Evolutionary conservation across 2,329 filamentous ascomycete genomes (phyloP).

Genomic region (Xylaria sp.): DNA sequence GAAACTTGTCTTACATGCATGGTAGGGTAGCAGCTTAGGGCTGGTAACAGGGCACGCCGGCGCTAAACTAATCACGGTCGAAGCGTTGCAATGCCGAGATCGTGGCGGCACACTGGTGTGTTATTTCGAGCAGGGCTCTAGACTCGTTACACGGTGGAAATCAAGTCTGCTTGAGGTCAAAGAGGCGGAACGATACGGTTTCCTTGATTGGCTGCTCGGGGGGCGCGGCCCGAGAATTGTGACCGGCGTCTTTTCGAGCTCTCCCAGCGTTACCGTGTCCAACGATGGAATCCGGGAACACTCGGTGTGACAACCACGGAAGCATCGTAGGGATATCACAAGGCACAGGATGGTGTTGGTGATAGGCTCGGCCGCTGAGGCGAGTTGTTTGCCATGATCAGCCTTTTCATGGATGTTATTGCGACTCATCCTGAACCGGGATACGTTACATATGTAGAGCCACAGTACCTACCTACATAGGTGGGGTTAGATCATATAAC

Average conservation of each 20-base stretch:
- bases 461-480: too few relatives aligned
- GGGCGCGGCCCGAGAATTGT: conserved; percentile 18
- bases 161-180: neutral
- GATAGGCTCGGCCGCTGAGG: too few relatives aligned
- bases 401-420: too few relatives aligned
- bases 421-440: too few relatives aligned
- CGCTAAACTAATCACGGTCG: conserved; percentile 10
- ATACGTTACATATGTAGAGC: too few relatives aligned
- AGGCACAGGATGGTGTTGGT: too few relatives aligned
- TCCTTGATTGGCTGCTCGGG: conserved; percentile 14
- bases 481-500: too few relatives aligned
- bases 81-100: conserved; percentile 21
- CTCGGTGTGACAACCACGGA: neutral
- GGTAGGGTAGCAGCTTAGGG: neutral
- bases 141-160: conserved; percentile 7
- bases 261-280: neutral
- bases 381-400: too few relatives aligned
- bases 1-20: neutral
- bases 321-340: neutral
- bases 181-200: neutral
- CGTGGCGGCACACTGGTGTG: conserved; percentile 6
- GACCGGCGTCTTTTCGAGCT: neutral
- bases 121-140: conserved; percentile 15
- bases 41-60: neutral
- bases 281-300: neutral